A percentile compares a stretch with the other conserved stretches of the same genome.
Conservation (phyloP, 2,329 filamentous ascomycete species). For the Macroventuria anomochaeta region DNA sequence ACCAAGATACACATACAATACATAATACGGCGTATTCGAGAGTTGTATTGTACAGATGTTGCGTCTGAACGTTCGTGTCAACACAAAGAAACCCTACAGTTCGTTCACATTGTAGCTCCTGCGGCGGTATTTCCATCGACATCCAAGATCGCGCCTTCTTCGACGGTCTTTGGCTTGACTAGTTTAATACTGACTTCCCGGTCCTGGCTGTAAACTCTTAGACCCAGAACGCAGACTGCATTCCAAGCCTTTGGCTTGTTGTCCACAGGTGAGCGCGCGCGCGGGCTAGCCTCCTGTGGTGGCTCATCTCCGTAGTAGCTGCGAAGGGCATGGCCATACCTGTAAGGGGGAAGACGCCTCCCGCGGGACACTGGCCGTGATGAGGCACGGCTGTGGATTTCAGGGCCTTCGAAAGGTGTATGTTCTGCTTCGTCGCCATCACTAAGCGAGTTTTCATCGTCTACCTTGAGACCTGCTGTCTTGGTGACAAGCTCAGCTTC, state of each 20-base stretch:
- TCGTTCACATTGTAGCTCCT: slow-evolving; percentile 43
- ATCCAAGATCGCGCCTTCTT: slow-evolving; percentile 42
- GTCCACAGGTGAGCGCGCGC: slow-evolving; percentile 11
- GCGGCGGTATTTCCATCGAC: slow-evolving; percentile 40
- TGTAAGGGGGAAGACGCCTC: not conserved
- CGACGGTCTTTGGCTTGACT: slow-evolving; percentile 37
- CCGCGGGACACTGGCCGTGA: not conserved
- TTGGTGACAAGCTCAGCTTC: not conserved
- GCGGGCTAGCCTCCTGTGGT: not conserved
- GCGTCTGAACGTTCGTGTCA: no score
- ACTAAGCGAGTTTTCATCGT: not conserved
- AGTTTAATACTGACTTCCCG: slow-evolving; percentile 41
- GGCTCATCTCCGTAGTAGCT: slow-evolving; percentile 11
- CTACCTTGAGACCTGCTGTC: not conserved
- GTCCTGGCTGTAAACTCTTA: slow-evolving; percentile 57
- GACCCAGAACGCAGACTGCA: slow-evolving; percentile 64
- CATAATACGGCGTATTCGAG: no score
- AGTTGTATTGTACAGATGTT: no score
- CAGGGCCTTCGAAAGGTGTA: not conserved
- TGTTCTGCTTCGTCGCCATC: not conserved
- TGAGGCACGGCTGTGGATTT: not conserved
- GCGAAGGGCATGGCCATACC: slow-evolving; percentile 1
- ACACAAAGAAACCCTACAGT: not conserved
- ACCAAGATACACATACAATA: no score
- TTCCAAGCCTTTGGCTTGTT: slow-evolving; percentile 59